Percentiles rank a stretch among this genome's conserved stretches.
Evolutionary conservation across 345 rosid species (phyloP).

Genomic region (Pugionium cornutum): DNA sequence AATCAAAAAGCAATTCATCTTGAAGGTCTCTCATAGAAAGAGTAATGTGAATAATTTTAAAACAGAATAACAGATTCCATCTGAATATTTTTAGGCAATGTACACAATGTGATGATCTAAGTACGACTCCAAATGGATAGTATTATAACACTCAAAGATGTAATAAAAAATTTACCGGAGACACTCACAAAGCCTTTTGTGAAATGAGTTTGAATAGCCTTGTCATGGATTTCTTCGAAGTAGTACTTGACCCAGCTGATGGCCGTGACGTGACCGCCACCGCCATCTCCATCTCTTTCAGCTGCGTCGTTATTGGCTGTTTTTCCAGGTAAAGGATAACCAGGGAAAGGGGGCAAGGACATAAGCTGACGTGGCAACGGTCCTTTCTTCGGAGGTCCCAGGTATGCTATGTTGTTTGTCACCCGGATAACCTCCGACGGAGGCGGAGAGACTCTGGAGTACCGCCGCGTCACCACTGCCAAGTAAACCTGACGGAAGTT

Average conservation of each 20-base stretch:
- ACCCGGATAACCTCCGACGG: slow-evolving; percentile 59
- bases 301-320: slow-evolving; percentile 33
- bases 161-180: slow-evolving; percentile 29
- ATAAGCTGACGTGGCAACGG: slow-evolving; percentile 87
- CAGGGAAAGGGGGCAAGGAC: slow-evolving; percentile 80
- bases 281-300: slow-evolving; percentile 17
- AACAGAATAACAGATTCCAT: too few relatives aligned
- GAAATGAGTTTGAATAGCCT: slow-evolving; percentile 70
- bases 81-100: too few relatives aligned
- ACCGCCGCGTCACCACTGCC: slow-evolving; percentile 37
- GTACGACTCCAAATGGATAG: background rate
- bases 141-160: background rate
- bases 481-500: slow-evolving; percentile 18
- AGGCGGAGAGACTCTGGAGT: slow-evolving; percentile 60
- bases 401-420: slow-evolving; percentile 55
- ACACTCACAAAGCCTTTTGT: slow-evolving; percentile 80
- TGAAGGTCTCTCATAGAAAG: background rate
- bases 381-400: slow-evolving; percentile 58
- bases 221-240: slow-evolving; percentile 61
- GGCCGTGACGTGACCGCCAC: slow-evolving; percentile 54
- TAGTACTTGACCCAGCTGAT: slow-evolving; percentile 86
- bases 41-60: background rate
- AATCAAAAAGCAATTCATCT: background rate
- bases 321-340: slow-evolving; percentile 55
- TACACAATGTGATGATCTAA: background rate